Evolutionary conservation across 768 basidiomycete genomes (phyloP).

Genomic region (Phanerodontia chrysosporium): DNA sequence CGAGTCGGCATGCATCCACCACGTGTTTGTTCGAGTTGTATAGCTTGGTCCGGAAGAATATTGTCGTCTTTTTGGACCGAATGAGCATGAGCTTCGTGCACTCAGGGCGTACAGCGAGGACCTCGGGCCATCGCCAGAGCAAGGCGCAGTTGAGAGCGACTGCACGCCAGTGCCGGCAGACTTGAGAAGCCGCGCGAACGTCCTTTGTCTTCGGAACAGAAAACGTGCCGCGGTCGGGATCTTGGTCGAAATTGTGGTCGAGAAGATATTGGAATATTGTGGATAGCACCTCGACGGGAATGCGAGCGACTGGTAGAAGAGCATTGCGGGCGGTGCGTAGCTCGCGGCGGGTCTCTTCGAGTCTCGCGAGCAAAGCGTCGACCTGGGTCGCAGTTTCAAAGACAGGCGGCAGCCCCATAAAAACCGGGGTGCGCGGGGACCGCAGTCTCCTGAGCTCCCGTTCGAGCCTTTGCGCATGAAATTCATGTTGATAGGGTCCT

Average conservation of each 20-base stretch:
- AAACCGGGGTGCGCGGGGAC: background rate
- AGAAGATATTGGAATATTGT: constrained; percentile 4
- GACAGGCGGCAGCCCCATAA: background rate
- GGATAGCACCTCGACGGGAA: constrained; percentile 11
- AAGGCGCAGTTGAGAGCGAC: constrained; percentile 4
- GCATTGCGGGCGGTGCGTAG: constrained; percentile 8
- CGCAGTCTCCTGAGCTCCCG: background rate
- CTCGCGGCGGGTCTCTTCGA: constrained; percentile 4
- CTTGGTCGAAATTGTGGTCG: background rate
- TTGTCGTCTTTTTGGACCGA: background rate
- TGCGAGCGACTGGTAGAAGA: constrained; percentile 1
- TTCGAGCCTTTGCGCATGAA: background rate
- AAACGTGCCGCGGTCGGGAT: too few species aligned
- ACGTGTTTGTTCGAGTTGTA: background rate
- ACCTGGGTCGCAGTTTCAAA: background rate
- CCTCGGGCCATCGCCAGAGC: constrained; percentile 6
- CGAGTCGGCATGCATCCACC: background rate
- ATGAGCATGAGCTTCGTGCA: constrained; percentile 7
- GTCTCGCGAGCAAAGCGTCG: background rate
- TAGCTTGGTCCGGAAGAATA: background rate
- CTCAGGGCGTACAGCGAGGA: background rate
- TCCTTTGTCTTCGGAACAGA: background rate
- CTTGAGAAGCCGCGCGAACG: background rate
- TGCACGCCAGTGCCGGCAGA: constrained; percentile 10
- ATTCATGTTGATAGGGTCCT: background rate